Conservation (phyloP, 805 yeast genomes). For the Saitoella complicata region DNA sequence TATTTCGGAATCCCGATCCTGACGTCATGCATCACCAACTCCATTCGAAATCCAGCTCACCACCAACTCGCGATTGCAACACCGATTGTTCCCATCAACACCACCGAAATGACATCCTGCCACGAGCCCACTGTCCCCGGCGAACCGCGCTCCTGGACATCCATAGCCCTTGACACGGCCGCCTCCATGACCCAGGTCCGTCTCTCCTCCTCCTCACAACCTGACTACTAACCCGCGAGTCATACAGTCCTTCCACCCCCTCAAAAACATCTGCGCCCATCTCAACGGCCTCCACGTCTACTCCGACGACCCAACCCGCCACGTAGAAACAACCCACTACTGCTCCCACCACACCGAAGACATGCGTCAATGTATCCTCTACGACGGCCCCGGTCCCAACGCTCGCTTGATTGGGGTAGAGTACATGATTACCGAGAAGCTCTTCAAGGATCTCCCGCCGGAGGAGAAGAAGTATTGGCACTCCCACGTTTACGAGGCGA, state of each 20-base stretch:
- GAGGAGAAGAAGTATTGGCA: constrained; percentile 1
- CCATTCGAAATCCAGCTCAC: too few relatives aligned
- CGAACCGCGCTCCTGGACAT: too few relatives aligned
- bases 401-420: constrained; percentile 1
- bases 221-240: too few relatives aligned
- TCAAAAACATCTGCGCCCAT: not conserved
- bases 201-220: too few relatives aligned
- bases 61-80: too few relatives aligned
- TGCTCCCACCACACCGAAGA: not conserved
- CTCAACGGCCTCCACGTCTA: not conserved
- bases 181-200: too few relatives aligned
- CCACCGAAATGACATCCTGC: too few relatives aligned
- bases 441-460: not conserved
- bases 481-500: constrained; percentile 1
- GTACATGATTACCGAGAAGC: not conserved
- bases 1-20: too few relatives aligned
- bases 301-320: not conserved
- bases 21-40: too few relatives aligned
- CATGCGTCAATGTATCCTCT: constrained; percentile 1
- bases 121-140: too few relatives aligned
- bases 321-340: not conserved
- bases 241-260: not conserved
- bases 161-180: too few relatives aligned
- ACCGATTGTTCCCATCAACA: too few relatives aligned
- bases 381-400: not conserved